Percentiles rank a stretch among this genome's conserved stretches.
Evolutionary conservation across 2,329 filamentous ascomycete genomes (phyloP).

Genomic region (Fusarium penzigii): DNA sequence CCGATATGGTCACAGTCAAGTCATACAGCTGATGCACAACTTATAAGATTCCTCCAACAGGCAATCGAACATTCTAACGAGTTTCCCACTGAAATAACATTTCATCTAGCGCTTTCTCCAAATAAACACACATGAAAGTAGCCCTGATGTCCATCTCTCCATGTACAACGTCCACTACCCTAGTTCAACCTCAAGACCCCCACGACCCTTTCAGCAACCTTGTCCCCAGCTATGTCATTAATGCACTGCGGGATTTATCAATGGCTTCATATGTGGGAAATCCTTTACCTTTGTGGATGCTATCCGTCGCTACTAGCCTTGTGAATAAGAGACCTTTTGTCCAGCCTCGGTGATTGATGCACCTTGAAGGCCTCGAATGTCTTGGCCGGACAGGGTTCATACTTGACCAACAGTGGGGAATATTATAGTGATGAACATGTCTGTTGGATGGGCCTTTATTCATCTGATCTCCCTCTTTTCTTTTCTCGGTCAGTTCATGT

Average conservation of each 20-base stretch:
- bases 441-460: no score
- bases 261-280: background rate
- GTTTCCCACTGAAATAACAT: no score
- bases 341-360: background rate
- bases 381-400: background rate
- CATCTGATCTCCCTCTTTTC: no score
- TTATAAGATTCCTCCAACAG: no score
- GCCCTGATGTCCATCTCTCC: no score
- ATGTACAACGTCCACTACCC: background rate
- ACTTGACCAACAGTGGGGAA: background rate
- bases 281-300: background rate
- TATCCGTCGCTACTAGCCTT: background rate
- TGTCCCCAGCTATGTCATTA: background rate
- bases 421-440: background rate
- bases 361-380: background rate
- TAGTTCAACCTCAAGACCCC: background rate
- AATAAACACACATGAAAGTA: no score
- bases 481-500: no score
- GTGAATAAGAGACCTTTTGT: background rate
- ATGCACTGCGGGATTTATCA: background rate
- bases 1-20: no score
- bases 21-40: no score
- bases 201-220: background rate
- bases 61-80: no score
- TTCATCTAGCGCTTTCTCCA: no score